These are phyloP conservation scores for Citropsis articulata DNA, from an alignment of 345 rosid genomes.

Conservation along the genomic window DNA sequence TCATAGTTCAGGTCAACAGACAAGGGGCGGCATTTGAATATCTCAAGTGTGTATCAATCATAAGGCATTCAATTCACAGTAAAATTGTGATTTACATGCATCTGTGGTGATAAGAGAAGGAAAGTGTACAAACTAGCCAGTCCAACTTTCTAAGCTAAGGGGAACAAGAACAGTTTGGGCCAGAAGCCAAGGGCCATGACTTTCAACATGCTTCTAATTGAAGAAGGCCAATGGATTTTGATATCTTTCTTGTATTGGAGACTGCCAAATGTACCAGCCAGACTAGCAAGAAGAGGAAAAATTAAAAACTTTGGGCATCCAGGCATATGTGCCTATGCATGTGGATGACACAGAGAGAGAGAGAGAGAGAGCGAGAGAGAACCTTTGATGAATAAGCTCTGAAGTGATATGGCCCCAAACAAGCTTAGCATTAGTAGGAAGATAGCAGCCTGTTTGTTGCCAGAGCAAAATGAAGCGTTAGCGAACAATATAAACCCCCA, in stretches of 20 bases:
- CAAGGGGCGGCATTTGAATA: not conserved
- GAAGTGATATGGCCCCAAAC: conserved; percentile 60
- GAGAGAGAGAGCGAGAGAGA: conserved; percentile 8
- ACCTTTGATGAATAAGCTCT: conserved; percentile 58
- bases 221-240: not conserved
- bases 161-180: not conserved
- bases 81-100: not conserved
- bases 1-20: not conserved
- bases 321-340: not conserved
- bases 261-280: not conserved
- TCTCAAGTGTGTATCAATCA: not conserved
- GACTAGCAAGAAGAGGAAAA: not conserved
- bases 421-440: conserved; percentile 51
- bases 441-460: conserved; percentile 54
- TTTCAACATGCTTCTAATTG: not conserved
- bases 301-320: not conserved
- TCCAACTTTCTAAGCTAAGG: not conserved
- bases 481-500: not conserved
- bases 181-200: not conserved
- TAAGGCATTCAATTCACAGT: not conserved
- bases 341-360: not conserved
- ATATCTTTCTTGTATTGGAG: not conserved
- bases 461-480: conserved; percentile 11
- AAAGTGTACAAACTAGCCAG: not conserved
- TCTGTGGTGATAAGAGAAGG: not conserved